These are phyloP conservation scores for Arabidopsis suecica DNA, from an alignment of 345 rosid genomes.

Conservation along the genomic window DNA sequence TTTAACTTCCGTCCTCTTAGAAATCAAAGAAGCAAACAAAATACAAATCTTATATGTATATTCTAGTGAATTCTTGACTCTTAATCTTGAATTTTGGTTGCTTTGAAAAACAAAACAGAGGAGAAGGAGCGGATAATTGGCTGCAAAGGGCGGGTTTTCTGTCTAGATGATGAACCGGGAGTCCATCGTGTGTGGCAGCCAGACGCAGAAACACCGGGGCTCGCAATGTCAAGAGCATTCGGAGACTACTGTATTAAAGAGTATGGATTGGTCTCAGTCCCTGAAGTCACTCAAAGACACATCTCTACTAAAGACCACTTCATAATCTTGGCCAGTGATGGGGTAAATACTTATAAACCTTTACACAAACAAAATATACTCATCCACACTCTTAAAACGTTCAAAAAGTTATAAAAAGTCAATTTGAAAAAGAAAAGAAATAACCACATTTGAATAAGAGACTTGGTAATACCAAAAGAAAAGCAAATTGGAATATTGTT, in stretches of 20 bases:
- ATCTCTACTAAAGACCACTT: constrained; percentile 77
- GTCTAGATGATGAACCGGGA: constrained; percentile 83
- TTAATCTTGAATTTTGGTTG: constrained; percentile 15
- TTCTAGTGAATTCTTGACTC: constrained; percentile 8
- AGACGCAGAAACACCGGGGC: constrained; percentile 73
- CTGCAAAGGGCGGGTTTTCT: constrained; percentile 81
- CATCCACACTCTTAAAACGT: neutral
- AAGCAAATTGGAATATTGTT: too few relatives aligned
- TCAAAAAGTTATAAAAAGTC: neutral
- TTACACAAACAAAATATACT: neutral
- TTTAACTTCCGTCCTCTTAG: neutral
- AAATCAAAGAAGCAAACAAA: neutral
- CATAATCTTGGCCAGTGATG: constrained; percentile 87
- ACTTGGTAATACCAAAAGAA: too few relatives aligned
- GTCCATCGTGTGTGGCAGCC: constrained; percentile 96
- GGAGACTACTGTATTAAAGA: constrained; percentile 92
- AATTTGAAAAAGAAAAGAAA: neutral
- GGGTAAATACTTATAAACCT: constrained; percentile 56
- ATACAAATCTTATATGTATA: neutral
- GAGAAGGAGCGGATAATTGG: constrained; percentile 81
- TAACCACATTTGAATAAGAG: neutral
- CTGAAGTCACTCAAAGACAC: constrained; percentile 86
- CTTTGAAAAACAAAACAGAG: constrained; percentile 51
- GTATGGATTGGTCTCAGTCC: constrained; percentile 82
- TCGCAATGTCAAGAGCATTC: constrained; percentile 98